A percentile compares a stretch with the other conserved stretches of the same genome.
These are phyloP conservation scores for Thelonectria blattea DNA, from an alignment of 2,329 filamentous ascomycete genomes.

Conservation along the genomic window DNA sequence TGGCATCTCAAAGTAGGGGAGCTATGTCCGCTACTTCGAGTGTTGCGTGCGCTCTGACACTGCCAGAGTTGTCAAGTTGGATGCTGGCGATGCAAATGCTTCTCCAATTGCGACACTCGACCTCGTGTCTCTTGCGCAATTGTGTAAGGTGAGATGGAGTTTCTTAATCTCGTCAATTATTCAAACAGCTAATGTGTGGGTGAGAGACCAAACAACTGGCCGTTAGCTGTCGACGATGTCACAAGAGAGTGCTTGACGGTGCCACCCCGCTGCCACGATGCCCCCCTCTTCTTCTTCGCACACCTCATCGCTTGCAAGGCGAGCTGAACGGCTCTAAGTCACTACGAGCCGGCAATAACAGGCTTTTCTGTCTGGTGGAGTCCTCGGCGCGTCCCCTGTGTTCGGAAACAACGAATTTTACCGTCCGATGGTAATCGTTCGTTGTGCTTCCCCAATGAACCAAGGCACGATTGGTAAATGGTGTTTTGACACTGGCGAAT, in stretches of 20 bases:
- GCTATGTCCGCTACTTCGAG: background rate
- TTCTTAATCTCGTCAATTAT: background rate
- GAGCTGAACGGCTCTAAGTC: too few relatives aligned
- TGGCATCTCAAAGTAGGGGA: background rate
- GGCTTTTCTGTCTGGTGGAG: too few relatives aligned
- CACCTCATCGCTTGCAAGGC: too few relatives aligned
- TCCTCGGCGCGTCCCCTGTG: too few relatives aligned
- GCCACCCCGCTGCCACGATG: background rate
- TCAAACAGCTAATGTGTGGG: background rate
- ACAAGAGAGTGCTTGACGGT: background rate
- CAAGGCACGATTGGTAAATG: too few relatives aligned
- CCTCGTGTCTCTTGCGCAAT: background rate
- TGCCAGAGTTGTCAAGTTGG: background rate
- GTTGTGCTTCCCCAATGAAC: too few relatives aligned
- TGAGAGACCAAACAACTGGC: background rate
- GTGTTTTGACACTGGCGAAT: background rate
- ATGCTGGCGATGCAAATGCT: background rate
- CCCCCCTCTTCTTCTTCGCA: background rate
- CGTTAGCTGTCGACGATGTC: background rate
- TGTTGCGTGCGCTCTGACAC: background rate
- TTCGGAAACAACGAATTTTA: too few relatives aligned
- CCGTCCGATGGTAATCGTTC: too few relatives aligned
- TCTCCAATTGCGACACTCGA: background rate
- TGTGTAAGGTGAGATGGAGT: background rate
- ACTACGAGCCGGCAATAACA: too few relatives aligned